phyloP scores from a whole-genome alignment of 257 asterid species.

The Solanum raphanifolium region DNA sequence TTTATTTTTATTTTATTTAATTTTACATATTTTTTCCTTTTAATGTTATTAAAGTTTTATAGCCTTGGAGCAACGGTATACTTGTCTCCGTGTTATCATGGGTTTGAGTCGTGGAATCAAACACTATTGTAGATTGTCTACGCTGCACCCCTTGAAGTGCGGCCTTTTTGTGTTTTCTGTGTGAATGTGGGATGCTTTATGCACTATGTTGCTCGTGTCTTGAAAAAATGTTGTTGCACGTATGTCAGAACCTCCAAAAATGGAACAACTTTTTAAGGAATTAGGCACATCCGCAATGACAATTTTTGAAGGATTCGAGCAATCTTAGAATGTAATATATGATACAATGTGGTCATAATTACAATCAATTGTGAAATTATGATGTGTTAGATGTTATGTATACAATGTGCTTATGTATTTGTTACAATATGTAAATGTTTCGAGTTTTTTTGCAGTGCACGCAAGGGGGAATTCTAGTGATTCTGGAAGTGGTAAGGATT shows the following conservation, averaged over 20 bases:
- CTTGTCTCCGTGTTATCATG: not conserved
- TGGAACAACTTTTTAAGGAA: not conserved
- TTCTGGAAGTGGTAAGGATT: conserved; percentile 26
- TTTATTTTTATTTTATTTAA: not conserved
- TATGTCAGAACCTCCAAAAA: not conserved
- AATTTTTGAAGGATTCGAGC: not conserved
- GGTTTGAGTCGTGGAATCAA: not conserved
- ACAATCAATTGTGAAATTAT: not conserved
- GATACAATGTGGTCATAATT: not conserved
- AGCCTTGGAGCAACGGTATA: not conserved
- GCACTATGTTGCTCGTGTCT: not conserved
- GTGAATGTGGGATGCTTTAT: not conserved
- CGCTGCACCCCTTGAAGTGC: not conserved
- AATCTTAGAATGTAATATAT: not conserved
- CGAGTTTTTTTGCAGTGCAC: conserved; percentile 19
- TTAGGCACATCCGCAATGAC: not conserved
- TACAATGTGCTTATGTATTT: not conserved
- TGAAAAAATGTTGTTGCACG: not conserved
- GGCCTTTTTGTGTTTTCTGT: not conserved
- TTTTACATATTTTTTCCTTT: not conserved
- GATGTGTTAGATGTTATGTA: not conserved
- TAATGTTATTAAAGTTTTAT: not conserved
- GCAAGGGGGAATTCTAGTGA: conserved; percentile 23
- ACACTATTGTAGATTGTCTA: not conserved
- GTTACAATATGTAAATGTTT: not conserved